These are phyloP conservation scores for Didymosphaeria variabile DNA, from an alignment of 2,329 filamentous ascomycete species.

Conservation along the genomic window DNA sequence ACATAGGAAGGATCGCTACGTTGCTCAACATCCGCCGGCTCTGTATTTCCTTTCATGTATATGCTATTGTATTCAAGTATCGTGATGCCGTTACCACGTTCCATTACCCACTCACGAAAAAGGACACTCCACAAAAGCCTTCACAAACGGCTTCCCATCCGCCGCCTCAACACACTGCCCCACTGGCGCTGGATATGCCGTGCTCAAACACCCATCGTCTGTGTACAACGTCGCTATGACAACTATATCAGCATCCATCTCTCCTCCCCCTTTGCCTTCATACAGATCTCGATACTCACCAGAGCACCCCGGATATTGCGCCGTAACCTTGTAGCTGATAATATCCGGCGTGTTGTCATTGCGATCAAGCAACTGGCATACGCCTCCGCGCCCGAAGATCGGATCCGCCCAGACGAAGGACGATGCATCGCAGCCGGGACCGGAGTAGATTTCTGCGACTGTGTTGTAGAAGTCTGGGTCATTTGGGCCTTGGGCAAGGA, in stretches of 20 bases:
- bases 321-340: constrained; percentile 19
- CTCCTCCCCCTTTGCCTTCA: not conserved
- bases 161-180: constrained; percentile 18
- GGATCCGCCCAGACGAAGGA: constrained; percentile 23
- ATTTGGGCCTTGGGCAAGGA: constrained; percentile 18
- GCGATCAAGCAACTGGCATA: constrained; percentile 23
- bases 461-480: constrained; percentile 26
- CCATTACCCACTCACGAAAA: constrained; percentile 11
- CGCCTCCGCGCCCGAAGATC: constrained; percentile 22
- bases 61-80: too few relatives aligned
- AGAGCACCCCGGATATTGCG: constrained; percentile 20
- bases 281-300: constrained; percentile 10
- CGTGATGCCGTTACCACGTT: too few relatives aligned
- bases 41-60: too few relatives aligned
- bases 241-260: not conserved
- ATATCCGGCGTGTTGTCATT: constrained; percentile 28
- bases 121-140: constrained; percentile 23
- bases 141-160: constrained; percentile 20
- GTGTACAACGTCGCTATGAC: constrained; percentile 19
- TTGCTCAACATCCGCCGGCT: too few relatives aligned
- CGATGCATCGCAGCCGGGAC: constrained; percentile 11
- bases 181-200: constrained; percentile 17
- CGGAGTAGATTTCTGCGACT: constrained; percentile 24
- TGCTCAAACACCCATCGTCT: constrained; percentile 21
- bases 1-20: too few relatives aligned